Base-by-base conservation (phyloP, 2,329 filamentous ascomycete species). In the Xylaria sp. region DNA sequence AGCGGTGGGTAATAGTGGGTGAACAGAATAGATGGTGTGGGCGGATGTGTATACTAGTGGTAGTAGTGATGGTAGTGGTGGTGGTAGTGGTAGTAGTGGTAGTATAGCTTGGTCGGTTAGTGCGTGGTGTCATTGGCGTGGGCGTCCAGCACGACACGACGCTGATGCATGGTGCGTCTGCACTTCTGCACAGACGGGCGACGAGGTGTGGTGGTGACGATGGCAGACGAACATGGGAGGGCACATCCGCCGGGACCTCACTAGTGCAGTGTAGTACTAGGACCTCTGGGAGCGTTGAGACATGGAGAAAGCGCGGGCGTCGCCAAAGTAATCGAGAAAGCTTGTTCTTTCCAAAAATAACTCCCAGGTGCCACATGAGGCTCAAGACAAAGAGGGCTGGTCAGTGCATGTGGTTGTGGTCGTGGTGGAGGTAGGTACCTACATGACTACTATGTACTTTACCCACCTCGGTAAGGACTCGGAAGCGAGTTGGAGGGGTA, bases 321-420 rank as follows among this genome's bases (percentile, higher is more conserved):
- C 13, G 60, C 55, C 18, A 51, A 63, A 69, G 67, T n/a, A 51
- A 63, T 23, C 44, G 34, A 62, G 71, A 46, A 72, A 72, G 71
- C 71, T 72, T 72, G 51, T 72, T 58, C 52, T 66, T 63, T 69
- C 71, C 69, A 66, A 72, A 72, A 72, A 72, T 72, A 72, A 68
- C 62, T 44, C 55, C 55, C 52, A 54, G 63, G 70, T 63, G 70
- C 71, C 64, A 71, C 69, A 65, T 72, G 71, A 71, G 71, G 71
- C 71, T 72, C 71, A 71, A 71, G 60, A 34, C 41, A 37, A 57
- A 48, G 48, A 46, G 58, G 51, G 46, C 52, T 58, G 65, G 23
- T 61, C 13, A 1, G 41, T 18, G n/a, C n/a, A n/a, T n/a, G n/a
- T n/a, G 5, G 10, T 44, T 15, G 41, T 44, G 41, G 41, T 15